Percentiles rank a stretch among this genome's conserved stretches.
Evolutionary conservation across 768 basidiomycete species (phyloP).

Genomic region (Trametes gibbosa): DNA sequence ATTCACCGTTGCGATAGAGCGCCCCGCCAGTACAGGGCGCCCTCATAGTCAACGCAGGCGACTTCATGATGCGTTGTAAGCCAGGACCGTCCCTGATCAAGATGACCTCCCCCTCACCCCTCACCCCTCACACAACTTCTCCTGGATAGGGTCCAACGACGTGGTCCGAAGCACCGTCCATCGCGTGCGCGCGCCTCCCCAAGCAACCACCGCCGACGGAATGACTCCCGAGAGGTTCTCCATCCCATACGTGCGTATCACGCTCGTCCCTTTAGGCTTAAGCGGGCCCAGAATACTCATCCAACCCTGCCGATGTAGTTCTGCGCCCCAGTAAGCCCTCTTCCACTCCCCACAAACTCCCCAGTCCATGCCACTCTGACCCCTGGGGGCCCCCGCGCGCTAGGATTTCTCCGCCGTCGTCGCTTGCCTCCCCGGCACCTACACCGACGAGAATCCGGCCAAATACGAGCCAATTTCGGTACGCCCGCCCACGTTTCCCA

Average conservation of each 20-base stretch:
- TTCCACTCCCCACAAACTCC: too few species aligned
- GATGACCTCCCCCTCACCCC: not conserved
- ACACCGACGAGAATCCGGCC: slow-evolving; percentile 47
- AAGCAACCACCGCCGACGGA: slow-evolving; percentile 22
- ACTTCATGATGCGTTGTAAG: slow-evolving; percentile 50
- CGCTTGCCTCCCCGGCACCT: slow-evolving; percentile 49
- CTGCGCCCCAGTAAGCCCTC: slow-evolving; percentile 37
- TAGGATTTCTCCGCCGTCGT: slow-evolving; percentile 29
- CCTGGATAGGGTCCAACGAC: slow-evolving; percentile 33
- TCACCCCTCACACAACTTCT: too few species aligned
- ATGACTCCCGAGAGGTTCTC: slow-evolving; percentile 55
- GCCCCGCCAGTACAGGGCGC: slow-evolving; percentile 45
- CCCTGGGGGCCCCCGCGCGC: too few species aligned
- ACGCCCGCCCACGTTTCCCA: too few species aligned
- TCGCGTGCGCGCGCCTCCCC: slow-evolving; percentile 46
- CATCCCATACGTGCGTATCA: slow-evolving; percentile 52
- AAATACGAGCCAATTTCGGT: slow-evolving; percentile 45
- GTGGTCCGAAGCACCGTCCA: slow-evolving; percentile 50
- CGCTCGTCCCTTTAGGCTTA: not conserved
- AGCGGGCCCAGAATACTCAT: not conserved
- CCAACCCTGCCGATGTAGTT: slow-evolving; percentile 30
- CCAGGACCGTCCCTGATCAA: not conserved
- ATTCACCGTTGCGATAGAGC: slow-evolving; percentile 23
- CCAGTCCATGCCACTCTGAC: too few species aligned
- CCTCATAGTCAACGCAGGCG: slow-evolving; percentile 50